Evolutionary conservation across 2,329 filamentous ascomycete genomes (phyloP), one percentile per base, ranked within the genome.

Genomic region (Fusarium begoniae): DNA sequence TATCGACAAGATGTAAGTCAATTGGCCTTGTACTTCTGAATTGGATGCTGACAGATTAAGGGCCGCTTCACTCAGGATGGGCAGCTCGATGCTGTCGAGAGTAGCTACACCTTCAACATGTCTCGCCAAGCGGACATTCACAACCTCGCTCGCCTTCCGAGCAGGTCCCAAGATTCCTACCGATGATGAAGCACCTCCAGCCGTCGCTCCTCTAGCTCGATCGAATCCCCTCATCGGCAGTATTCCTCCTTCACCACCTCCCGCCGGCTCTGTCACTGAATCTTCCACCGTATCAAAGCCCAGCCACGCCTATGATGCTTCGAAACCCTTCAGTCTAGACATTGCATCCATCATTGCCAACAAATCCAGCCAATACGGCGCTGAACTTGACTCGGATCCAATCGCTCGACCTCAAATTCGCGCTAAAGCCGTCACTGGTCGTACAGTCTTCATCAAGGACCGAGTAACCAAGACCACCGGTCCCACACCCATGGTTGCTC

Each of bases 401-500:
- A 67, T 79, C 32, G 59, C 75, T 15, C 78, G 79, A 3, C 80
- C 82, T 35, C 79, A 78, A 17, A 63, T 80, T 12, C 77, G 77
- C 40, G 72, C 81, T 53, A 79, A 79, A 63, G 67, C 81, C 55
- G 79, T 89, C 51, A 78, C 77, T 17, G 80, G 81, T 57, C 80
- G 81, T 58, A 84, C 81, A 58, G 80, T 87, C 72, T 84, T 84
- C 70, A 72, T 84, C 72, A 78, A 76, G 66, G 75, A 80, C 38
- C 70, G 76, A 44, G 68, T 78, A 18, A 71, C 73, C 24, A 75
- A 72, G 41, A 80, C 74, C 2, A 75, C 77, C 5, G 82, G 80
- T 18, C 78, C 79, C 2, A 88, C 87, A 38, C 80, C 85, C 9
- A 82, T 83, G n/a, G 76, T 82, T 13, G 85, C 87, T 1, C 81